Evolutionary conservation across 345 rosid species (phyloP).

Genomic region (Eucalyptus lansdowneana): DNA sequence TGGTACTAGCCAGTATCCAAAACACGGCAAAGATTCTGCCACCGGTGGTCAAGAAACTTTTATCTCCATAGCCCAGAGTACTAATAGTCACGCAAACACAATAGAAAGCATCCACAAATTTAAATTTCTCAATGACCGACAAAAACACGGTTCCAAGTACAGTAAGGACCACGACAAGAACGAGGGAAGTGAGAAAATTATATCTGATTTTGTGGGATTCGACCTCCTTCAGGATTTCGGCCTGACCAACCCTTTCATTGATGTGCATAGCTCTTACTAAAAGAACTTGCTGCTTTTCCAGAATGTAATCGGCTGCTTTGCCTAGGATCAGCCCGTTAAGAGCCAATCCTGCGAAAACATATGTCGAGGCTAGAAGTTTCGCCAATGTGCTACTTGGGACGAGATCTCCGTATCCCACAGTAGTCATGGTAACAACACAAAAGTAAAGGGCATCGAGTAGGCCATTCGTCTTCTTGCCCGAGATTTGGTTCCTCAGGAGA

Average conservation of each 20-base stretch:
- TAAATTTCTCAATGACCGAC: slow-evolving; percentile 9
- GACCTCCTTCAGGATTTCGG: slow-evolving; percentile 21
- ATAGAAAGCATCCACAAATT: slow-evolving; percentile 29
- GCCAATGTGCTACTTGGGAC: slow-evolving; percentile 26
- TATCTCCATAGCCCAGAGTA: slow-evolving; percentile 50
- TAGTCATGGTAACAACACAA: slow-evolving; percentile 47
- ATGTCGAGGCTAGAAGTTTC: slow-evolving; percentile 28
- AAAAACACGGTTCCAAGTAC: slow-evolving; percentile 18
- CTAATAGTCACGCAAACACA: slow-evolving; percentile 46
- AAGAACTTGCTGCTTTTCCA: slow-evolving; percentile 34
- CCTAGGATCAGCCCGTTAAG: slow-evolving; percentile 28
- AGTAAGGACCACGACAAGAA: slow-evolving; percentile 16
- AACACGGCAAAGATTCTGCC: slow-evolving; percentile 42
- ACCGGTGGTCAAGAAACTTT: slow-evolving; percentile 27
- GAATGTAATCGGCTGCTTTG: slow-evolving; percentile 41
- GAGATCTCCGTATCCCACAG: slow-evolving; percentile 55
- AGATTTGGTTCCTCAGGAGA: slow-evolving; percentile 23
- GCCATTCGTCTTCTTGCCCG: slow-evolving; percentile 36
- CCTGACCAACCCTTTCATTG: slow-evolving; percentile 1
- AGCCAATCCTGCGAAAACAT: slow-evolving; percentile 38
- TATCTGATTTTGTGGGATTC: slow-evolving; percentile 18
- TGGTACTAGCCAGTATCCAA: slow-evolving; percentile 45
- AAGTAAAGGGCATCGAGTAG: slow-evolving; percentile 42
- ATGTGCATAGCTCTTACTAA: slow-evolving; percentile 26
- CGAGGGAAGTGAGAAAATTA: slow-evolving; percentile 6